phyloP scores from a whole-genome alignment of 1,284 basidiomycete species.

The Leccinum pachyderme region DNA sequence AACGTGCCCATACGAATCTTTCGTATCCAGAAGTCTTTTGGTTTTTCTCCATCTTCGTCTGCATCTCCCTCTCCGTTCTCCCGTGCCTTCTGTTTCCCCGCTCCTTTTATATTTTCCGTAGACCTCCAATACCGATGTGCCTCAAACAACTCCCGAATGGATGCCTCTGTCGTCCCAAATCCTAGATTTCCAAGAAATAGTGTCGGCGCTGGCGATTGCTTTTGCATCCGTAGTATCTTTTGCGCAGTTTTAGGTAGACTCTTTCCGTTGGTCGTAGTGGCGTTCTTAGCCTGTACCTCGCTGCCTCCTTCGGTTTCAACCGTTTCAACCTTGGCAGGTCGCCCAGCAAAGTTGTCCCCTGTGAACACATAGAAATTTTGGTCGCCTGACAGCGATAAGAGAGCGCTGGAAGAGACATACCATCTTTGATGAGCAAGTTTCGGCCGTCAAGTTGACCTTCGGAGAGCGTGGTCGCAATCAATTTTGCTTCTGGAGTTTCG shows the following conservation, averaged over 20 bases:
- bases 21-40: slow-evolving; percentile 67
- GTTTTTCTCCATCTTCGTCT: slow-evolving; percentile 11
- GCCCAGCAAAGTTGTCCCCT: slow-evolving; percentile 74
- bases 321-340: slow-evolving; percentile 42
- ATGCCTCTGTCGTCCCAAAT: slow-evolving; percentile 80
- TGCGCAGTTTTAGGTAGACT: slow-evolving; percentile 74
- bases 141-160: slow-evolving; percentile 71
- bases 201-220: slow-evolving; percentile 79
- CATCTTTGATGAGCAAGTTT: slow-evolving; percentile 90
- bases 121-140: slow-evolving; percentile 44
- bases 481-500: slow-evolving; percentile 71
- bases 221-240: slow-evolving; percentile 79
- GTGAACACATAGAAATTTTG: background rate
- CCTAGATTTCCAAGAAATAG: slow-evolving; percentile 89
- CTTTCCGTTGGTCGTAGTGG: slow-evolving; percentile 27
- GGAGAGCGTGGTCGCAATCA: slow-evolving; percentile 73
- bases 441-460: slow-evolving; percentile 85
- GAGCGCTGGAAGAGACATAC: slow-evolving; percentile 38
- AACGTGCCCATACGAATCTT: slow-evolving; percentile 94
- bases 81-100: slow-evolving; percentile 22
- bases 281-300: slow-evolving; percentile 22
- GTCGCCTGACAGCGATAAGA: slow-evolving; percentile 14
- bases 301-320: slow-evolving; percentile 14
- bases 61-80: background rate
- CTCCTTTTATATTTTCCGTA: slow-evolving; percentile 29